Evolutionary conservation across 1,284 basidiomycete genomes (phyloP).

Genomic region (Microbotryum scabiosae): DNA sequence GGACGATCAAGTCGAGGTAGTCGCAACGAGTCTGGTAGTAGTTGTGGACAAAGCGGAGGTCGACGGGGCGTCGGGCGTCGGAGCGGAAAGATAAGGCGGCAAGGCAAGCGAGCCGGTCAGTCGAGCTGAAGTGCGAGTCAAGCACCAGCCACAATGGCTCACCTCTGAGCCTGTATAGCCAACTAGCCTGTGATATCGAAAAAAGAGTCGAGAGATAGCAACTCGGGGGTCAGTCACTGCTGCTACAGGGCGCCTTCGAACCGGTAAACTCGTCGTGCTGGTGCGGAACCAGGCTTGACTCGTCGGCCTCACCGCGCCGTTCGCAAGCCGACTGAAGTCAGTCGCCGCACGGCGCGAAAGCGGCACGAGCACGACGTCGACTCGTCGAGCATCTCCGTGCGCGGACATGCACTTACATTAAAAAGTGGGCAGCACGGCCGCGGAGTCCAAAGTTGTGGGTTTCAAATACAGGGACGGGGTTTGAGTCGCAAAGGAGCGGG

Average conservation of each 20-base stretch:
- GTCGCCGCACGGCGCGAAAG: background rate
- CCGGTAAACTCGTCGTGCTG: no score
- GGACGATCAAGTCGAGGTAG: constrained; percentile 4
- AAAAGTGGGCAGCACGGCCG: no score
- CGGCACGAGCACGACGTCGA: background rate
- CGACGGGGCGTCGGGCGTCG: background rate
- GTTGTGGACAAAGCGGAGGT: background rate
- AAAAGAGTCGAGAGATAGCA: background rate
- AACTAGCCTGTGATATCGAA: background rate
- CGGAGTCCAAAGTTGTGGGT: no score
- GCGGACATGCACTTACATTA: no score
- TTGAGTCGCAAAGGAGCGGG: no score
- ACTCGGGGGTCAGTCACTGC: background rate
- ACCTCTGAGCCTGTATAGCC: constrained; percentile 2
- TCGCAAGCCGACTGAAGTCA: background rate
- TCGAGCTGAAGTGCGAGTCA: background rate
- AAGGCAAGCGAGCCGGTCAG: background rate
- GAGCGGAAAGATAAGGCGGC: background rate
- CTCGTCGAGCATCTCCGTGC: background rate
- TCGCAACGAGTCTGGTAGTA: constrained; percentile 1
- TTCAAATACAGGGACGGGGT: no score
- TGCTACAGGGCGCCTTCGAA: no score
- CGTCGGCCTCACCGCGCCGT: no score
- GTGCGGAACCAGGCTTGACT: no score
- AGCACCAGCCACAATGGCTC: background rate